These are phyloP conservation scores for Pichia inconspicua DNA, from an alignment of 1,139 yeast genomes.

Conservation along the genomic window DNA sequence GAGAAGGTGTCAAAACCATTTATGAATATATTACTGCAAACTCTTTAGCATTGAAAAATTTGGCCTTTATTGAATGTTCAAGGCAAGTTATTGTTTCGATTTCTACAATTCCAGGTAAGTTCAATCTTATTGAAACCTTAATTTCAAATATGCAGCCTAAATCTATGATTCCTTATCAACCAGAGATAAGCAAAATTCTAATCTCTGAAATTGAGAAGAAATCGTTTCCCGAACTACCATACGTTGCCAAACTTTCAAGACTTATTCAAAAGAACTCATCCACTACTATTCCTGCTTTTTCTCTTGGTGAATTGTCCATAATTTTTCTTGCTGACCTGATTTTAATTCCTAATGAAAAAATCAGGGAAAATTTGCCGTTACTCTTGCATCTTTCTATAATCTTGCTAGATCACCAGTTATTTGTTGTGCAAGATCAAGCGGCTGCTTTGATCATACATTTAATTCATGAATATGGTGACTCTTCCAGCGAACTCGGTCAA, in stretches of 20 bases:
- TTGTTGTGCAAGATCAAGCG: constrained; percentile 80
- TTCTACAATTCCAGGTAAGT: constrained; percentile 52
- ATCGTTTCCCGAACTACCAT: constrained; percentile 41
- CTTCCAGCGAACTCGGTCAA: constrained; percentile 45
- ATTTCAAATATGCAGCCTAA: constrained; percentile 70
- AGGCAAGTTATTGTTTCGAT: constrained; percentile 76
- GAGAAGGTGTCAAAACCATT: constrained; percentile 58
- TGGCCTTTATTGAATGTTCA: constrained; percentile 68
- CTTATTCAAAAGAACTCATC: constrained; percentile 46
- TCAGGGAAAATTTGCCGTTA: constrained; percentile 57
- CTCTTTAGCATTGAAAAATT: constrained; percentile 64
- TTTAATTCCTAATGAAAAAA: constrained; percentile 49
- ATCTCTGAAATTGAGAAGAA: constrained; percentile 14
- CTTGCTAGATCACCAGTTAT: constrained; percentile 78
- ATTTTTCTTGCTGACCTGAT: constrained; percentile 77
- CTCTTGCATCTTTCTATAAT: constrained; percentile 76
- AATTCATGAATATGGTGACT: constrained; percentile 52
- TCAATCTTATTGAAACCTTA: constrained; percentile 54
- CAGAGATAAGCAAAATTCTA: constrained; percentile 11
- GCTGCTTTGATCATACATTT: constrained; percentile 66
- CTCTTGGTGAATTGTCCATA: constrained; percentile 80
- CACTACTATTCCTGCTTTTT: constrained; percentile 57
- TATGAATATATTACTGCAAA: constrained; percentile 62
- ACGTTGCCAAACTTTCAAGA: constrained; percentile 63
- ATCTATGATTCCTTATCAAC: constrained; percentile 66